phyloP scores from a whole-genome alignment of 768 basidiomycete genomes.

The Strobilomyces echinocephalus region DNA sequence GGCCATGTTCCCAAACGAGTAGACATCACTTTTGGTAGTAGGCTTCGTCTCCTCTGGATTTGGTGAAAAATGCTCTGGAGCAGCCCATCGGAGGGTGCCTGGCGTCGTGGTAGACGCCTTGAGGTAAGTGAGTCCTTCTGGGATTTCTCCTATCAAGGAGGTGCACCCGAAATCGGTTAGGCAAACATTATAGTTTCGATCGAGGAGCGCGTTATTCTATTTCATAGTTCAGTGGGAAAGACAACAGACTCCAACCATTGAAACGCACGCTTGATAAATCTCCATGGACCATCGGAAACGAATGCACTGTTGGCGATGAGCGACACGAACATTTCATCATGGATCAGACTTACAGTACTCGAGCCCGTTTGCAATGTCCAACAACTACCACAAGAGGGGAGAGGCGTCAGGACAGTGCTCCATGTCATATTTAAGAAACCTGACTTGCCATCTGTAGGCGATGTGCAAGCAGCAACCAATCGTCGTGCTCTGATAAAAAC shows the following conservation, averaged over 20 bases:
- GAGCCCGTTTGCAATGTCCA: neutral
- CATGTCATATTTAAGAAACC: no score
- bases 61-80: conserved; percentile 27
- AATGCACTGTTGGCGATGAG: conserved; percentile 8
- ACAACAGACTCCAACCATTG: neutral
- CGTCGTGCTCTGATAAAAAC: neutral
- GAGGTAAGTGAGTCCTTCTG: neutral
- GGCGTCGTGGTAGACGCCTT: conserved; percentile 27
- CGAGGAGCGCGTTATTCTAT: conserved; percentile 4
- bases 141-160: neutral
- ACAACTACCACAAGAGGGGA: no score
- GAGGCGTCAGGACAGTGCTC: no score
- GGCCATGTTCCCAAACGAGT: conserved; percentile 24
- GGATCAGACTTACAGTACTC: neutral
- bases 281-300: conserved; percentile 8
- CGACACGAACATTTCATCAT: neutral
- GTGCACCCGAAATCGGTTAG: neutral
- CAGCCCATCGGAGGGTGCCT: conserved; percentile 41
- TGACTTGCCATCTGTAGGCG: conserved; percentile 9
- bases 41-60: conserved; percentile 4
- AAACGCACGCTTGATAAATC: conserved; percentile 10
- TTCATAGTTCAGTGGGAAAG: neutral
- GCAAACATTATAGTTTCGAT: neutral
- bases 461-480: neutral
- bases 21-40: neutral